A percentile compares a stretch with the other conserved stretches of the same genome.
Conservation (phyloP, 208 protist species). For the Acanthamoeba lenticulata region DNA sequence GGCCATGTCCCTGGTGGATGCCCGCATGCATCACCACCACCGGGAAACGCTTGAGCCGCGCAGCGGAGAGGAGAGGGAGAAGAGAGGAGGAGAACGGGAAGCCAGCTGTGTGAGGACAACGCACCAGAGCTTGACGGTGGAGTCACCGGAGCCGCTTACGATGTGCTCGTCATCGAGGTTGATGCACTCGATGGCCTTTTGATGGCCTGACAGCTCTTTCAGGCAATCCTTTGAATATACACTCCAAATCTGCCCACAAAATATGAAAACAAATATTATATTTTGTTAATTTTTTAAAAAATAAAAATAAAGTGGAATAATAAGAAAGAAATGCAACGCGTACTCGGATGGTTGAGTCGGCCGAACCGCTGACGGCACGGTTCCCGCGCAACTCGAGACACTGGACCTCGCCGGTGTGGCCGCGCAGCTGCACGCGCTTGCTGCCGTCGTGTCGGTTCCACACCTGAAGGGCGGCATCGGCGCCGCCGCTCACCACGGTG, state of each 20-base stretch:
- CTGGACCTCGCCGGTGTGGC: conserved; percentile 14
- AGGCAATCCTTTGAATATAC: conserved; percentile 7
- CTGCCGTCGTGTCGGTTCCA: conserved; percentile 26
- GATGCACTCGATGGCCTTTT: conserved; percentile 7
- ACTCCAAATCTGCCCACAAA: neutral
- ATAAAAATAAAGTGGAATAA: neutral
- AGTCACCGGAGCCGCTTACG: neutral
- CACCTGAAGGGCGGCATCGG: conserved; percentile 33
- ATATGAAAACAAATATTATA: neutral
- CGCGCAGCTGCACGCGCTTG: conserved; percentile 11
- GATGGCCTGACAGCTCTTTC: neutral
- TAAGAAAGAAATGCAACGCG: neutral
- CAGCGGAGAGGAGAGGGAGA: no score
- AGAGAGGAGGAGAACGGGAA: no score
- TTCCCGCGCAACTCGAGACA: neutral
- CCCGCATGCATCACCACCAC: no score
- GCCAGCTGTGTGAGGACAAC: no score
- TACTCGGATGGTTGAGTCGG: conserved; percentile 38
- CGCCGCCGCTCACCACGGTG: conserved; percentile 38
- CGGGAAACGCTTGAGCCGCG: no score
- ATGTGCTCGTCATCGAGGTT: neutral
- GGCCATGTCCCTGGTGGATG: conserved; percentile 13
- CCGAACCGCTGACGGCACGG: conserved; percentile 30
- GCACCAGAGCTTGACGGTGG: neutral
- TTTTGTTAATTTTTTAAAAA: neutral